Evolutionary conservation across 2,329 filamentous ascomycete genomes (phyloP), one percentile per base, ranked within the genome.

Genomic region (Ascochyta viciae-villosae): DNA sequence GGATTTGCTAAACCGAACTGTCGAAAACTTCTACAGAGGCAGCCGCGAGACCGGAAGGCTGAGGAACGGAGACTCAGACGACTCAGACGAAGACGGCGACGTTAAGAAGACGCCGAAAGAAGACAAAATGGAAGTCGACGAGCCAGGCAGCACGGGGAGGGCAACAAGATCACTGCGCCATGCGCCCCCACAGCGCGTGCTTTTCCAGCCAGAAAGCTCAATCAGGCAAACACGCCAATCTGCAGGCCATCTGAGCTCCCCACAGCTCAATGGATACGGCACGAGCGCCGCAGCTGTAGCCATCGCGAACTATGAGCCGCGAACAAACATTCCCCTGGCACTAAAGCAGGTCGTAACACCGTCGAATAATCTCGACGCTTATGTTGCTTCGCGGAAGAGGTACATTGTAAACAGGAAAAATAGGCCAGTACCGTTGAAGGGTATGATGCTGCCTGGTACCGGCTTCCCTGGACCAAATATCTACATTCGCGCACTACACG

Each of bases 401-500:
- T 78, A 77, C 44, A 77, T 81, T 13, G 78, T 80, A 29, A 76
- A 78, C 43, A 69, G 69, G 40, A 78, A 80, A 13, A 75, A 81
- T 42, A 62, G 68, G 46, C 67, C 67, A 6, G 64, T 70, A 27
- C 73, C 68, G 46, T 73, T 78, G 45, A 77, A 77, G 60, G 79
- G 80, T 76, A 86, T 78, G 80, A 89, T 80, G 84, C 77, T 81
- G 53, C 85, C 86, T 15, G 85, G 89, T 38, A 87, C 78, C 64
- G 85, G 86, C 6, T 89, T 87, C 65, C 87, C 90, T 59, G 91
- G 91, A 1, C 90, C 91, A 2, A 95, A 96, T 70, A 96, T 97
- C 62, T 98, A 97, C 71, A 89, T 94, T 44, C 88, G 93, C 39
- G 96, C 92, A 60, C 83, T 96, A 34, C 88, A 93, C 64, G 89